Evolutionary conservation across 2,329 filamentous ascomycete species (phyloP).

Genomic region (Aspergillus ochraceus): DNA sequence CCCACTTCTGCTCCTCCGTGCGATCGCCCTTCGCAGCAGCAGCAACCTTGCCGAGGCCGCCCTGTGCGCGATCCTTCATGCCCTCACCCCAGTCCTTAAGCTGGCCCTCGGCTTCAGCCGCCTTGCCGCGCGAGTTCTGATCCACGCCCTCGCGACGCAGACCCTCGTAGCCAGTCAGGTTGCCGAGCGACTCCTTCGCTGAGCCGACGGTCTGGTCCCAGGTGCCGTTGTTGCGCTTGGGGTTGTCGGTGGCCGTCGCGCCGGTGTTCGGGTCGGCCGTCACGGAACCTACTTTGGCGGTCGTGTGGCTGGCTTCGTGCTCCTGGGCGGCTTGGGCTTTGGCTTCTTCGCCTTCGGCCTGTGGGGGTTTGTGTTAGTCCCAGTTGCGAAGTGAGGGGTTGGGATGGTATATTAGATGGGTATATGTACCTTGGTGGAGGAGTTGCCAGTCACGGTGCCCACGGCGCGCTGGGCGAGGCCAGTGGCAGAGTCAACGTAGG

Average conservation of each 20-base stretch:
- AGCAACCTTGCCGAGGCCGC: conserved; percentile 68
- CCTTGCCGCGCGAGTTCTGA: conserved; percentile 79
- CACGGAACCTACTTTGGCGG: conserved; percentile 71
- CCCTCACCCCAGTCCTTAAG: conserved; percentile 72
- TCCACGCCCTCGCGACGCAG: conserved; percentile 72
- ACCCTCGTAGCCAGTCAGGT: conserved; percentile 70
- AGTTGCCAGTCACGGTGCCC: conserved; percentile 71
- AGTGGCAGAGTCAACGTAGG: conserved; percentile 70
- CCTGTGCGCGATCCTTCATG: conserved; percentile 64
- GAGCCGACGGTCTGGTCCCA: conserved; percentile 91
- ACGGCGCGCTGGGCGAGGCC: conserved; percentile 71
- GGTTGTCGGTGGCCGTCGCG: conserved; percentile 68
- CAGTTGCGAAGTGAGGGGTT: background rate
- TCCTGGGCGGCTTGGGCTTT: conserved; percentile 66
- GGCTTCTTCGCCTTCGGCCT: conserved; percentile 65
- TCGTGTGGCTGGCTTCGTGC: conserved; percentile 72
- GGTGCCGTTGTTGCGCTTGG: conserved; percentile 68
- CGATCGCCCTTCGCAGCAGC: conserved; percentile 73
- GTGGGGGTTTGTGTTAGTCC: conserved; percentile 45
- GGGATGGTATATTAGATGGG: background rate
- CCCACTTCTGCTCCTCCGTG: conserved; percentile 63
- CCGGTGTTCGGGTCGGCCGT: conserved; percentile 66
- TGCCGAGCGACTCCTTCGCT: conserved; percentile 78
- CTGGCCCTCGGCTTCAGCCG: conserved; percentile 80
- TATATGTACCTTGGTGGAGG: conserved; percentile 59